A percentile compares a stretch with the other conserved stretches of the same genome.
phyloP scores from a whole-genome alignment of 768 basidiomycete species.

The Rossbeevera mucosa region DNA sequence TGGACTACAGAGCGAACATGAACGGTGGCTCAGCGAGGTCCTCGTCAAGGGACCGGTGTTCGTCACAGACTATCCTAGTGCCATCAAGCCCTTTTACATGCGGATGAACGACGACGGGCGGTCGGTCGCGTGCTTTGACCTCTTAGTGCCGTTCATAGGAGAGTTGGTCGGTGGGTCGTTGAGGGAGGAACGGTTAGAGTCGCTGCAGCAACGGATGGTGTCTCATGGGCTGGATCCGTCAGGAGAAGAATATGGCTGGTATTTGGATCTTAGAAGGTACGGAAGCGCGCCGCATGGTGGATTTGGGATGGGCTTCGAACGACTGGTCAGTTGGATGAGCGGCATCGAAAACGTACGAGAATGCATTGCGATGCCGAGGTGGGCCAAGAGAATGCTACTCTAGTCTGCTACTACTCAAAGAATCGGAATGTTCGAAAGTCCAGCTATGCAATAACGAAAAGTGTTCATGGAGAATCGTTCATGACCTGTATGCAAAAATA shows the following conservation, averaged over 20 bases:
- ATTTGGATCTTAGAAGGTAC: constrained; percentile 75
- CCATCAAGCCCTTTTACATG: constrained; percentile 97
- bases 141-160: constrained; percentile 82
- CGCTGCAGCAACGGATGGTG: constrained; percentile 49
- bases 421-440: constrained; percentile 1
- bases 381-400: constrained; percentile 75
- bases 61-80: constrained; percentile 82
- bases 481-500: background rate
- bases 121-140: constrained; percentile 93
- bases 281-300: constrained; percentile 93
- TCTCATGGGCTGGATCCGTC: constrained; percentile 40
- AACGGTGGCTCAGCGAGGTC: constrained; percentile 79
- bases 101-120: constrained; percentile 51
- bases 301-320: constrained; percentile 94
- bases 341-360: constrained; percentile 91
- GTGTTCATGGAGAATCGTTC: background rate
- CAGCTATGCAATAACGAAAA: background rate
- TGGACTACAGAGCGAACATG: constrained; percentile 83
- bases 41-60: constrained; percentile 76
- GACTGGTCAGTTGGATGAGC: constrained; percentile 81
- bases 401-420: constrained; percentile 22
- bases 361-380: constrained; percentile 87
- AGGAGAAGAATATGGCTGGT: constrained; percentile 56
- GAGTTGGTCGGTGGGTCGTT: constrained; percentile 92
- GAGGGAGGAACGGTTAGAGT: constrained; percentile 66